Evolutionary conservation across 1,284 basidiomycete genomes (phyloP), one percentile per base, ranked within the genome.

Genomic region (Rhizoctonia solani): DNA sequence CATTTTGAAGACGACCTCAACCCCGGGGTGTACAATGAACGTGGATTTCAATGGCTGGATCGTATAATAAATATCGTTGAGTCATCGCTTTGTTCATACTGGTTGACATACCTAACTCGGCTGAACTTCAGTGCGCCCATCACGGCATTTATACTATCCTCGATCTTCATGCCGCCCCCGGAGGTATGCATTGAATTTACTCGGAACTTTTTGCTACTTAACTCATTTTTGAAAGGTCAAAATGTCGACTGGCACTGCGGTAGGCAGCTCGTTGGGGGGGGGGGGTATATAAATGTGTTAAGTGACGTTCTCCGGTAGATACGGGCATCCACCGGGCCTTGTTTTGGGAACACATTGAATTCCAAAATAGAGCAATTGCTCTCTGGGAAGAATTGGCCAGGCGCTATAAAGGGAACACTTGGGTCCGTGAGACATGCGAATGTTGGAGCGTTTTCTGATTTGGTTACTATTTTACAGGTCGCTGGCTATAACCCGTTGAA

Each of bases 1-100:
- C 86, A 89, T 72, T 87, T 88, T 70, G 85, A 89, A 78, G 74
- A 87, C 75, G 86, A 88, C 72, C 77, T 83, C 77, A 87, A 87
- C 71, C 87, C 87, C 14, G 67, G 71, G 80, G 69, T 71, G 29
- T 72, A 69, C 41, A 67, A 72, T 29, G 71, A 79, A 44, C 78
- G 81, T 42, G 84, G 86, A 29, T 88, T 88, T 79, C 84, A 82
- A 70, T 85, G 87, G 73, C 81, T 86, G 46, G 85, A 86, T 69
- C 80, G 83, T 39, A 84, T 84, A 27, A 81, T 89, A 67, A 76
- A 80, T 14, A 73, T 83, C n/a, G 69, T 69, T 52, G 6, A 65
- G 59, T 42, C 37, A 39, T 21, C 5, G 13, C 27, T 6, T 11
- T 2, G 29, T 47, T 21, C 37, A 16, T 39, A 39, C 16, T 8